Evolutionary conservation across 768 basidiomycete genomes (phyloP).

Genomic region (Boletus rubropictus): DNA sequence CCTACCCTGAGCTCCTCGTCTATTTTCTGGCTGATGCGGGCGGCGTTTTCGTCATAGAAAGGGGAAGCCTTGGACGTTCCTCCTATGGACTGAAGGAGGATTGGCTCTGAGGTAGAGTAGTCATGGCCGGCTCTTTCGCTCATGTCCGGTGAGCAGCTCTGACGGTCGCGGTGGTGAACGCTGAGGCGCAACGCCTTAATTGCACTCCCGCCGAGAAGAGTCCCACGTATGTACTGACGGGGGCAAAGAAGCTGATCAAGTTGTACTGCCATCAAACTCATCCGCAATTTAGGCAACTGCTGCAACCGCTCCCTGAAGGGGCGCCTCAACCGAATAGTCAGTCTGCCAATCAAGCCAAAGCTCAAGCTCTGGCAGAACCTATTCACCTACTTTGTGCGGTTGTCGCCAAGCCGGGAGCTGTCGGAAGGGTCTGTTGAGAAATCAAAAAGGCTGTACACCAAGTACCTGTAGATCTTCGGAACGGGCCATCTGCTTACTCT

Average conservation of each 20-base stretch:
- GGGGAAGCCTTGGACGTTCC: slow-evolving; percentile 28
- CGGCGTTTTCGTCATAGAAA: slow-evolving; percentile 40
- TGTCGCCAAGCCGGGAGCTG: slow-evolving; percentile 1
- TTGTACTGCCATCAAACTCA: slow-evolving; percentile 27
- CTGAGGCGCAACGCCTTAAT: slow-evolving; percentile 23
- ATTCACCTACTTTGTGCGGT: background rate
- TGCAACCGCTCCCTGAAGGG: slow-evolving; percentile 17
- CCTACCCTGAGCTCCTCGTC: slow-evolving; percentile 53
- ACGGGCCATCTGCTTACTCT: background rate
- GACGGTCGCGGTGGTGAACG: slow-evolving; percentile 15
- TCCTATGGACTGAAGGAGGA: slow-evolving; percentile 29
- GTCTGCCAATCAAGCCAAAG: background rate
- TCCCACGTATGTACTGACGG: slow-evolving; percentile 35
- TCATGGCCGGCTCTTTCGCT: slow-evolving; percentile 25
- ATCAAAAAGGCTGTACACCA: slow-evolving; percentile 16
- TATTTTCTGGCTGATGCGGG: slow-evolving; percentile 44
- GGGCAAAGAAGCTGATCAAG: slow-evolving; percentile 32
- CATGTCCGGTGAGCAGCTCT: slow-evolving; percentile 19
- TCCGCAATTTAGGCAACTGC: slow-evolving; percentile 20
- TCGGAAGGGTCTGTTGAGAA: slow-evolving; percentile 6
- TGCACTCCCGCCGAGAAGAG: slow-evolving; percentile 27
- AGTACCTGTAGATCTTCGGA: slow-evolving; percentile 17
- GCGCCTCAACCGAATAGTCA: slow-evolving; percentile 7
- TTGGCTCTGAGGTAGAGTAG: slow-evolving; percentile 29
- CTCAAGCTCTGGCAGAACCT: background rate